A percentile compares a stretch with the other conserved stretches of the same genome.
Conservation (phyloP, 1,139 yeast genomes). For the Debaryomyces singareniensis region DNA sequence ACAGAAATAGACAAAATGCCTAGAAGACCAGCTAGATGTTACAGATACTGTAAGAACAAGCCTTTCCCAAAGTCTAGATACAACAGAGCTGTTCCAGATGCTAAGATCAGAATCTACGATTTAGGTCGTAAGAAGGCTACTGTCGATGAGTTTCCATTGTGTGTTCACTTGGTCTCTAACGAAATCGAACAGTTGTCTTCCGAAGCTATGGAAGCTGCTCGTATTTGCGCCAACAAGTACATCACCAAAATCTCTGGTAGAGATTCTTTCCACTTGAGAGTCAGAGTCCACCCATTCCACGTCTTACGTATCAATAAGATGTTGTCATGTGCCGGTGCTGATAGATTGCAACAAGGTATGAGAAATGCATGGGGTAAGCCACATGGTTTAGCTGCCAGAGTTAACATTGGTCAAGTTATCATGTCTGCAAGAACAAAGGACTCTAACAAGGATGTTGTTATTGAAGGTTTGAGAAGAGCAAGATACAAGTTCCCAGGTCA, state of each 20-base stretch:
- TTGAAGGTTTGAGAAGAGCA: constrained; percentile 99
- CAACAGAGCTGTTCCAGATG: constrained; percentile 99
- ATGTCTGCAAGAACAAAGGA: constrained; percentile 99
- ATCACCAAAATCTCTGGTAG: constrained; percentile 96
- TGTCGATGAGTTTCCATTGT: constrained; percentile 98
- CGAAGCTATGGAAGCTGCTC: constrained; percentile 99
- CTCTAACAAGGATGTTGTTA: constrained; percentile 92
- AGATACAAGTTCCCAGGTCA: constrained; percentile 99
- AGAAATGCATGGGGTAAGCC: constrained; percentile 99
- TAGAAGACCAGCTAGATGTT: constrained; percentile 99
- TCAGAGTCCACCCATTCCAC: constrained; percentile 99
- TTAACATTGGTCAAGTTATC: constrained; percentile 95
- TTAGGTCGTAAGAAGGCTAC: constrained; percentile 99
- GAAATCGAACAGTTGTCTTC: constrained; percentile 98
- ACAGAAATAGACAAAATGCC: constrained; percentile 72
- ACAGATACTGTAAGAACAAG: constrained; percentile 99
- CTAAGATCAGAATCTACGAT: constrained; percentile 98
- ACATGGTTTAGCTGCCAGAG: constrained; percentile 99
- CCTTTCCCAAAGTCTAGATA: constrained; percentile 99
- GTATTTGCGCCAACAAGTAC: constrained; percentile 99
- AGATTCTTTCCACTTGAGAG: constrained; percentile 99
- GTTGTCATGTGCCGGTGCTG: constrained; percentile 99
- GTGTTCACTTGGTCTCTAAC: constrained; percentile 98
- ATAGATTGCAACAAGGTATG: constrained; percentile 99
- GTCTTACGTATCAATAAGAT: constrained; percentile 99